phyloP scores from a whole-genome alignment of 129 eudicot genomes.

The Artemisia annua region DNA sequence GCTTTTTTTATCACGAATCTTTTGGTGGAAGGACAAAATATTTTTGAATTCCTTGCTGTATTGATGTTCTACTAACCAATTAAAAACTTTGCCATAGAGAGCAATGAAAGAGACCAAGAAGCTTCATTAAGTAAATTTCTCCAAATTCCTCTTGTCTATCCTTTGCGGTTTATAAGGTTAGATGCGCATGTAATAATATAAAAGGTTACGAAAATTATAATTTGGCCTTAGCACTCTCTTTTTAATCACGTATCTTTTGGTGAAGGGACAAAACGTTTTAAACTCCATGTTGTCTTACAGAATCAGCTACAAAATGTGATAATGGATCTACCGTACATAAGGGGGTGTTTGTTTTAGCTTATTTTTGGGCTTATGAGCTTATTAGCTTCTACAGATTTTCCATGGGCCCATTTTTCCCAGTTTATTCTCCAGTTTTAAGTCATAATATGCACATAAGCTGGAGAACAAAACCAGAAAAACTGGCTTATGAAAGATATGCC shows the following conservation, averaged over 20 bases:
- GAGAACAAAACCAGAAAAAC: no score
- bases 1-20: no score
- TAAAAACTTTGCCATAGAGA: not conserved
- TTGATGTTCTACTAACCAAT: not conserved
- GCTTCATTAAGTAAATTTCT: not conserved
- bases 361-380: no score
- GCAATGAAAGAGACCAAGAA: not conserved
- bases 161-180: not conserved
- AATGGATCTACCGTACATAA: no score
- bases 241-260: not conserved
- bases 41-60: no score
- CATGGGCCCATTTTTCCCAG: no score
- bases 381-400: no score
- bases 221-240: not conserved
- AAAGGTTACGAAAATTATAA: not conserved
- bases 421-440: no score
- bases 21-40: no score
- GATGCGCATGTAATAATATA: not conserved
- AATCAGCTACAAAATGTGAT: not conserved
- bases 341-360: no score
- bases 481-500: no score
- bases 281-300: not conserved
- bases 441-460: no score
- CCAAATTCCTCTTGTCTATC: not conserved
- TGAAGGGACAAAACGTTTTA: not conserved